Evolutionary conservation across 768 basidiomycete genomes (phyloP), one percentile per base, ranked within the genome.

Genomic region (Termitomyces sp.): DNA sequence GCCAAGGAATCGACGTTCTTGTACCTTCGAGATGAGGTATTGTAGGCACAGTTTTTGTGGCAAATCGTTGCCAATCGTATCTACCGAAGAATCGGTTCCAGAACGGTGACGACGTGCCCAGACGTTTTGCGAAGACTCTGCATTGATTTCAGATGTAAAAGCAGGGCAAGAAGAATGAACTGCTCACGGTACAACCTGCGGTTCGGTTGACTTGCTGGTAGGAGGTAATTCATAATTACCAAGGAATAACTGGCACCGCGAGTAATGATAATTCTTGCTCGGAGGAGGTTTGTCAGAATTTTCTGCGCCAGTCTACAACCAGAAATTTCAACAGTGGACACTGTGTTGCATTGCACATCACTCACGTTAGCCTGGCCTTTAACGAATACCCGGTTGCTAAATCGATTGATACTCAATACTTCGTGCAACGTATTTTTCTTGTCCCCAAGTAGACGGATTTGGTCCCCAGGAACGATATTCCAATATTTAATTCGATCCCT

Each of bases 401-500:
- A 75, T 68, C 79, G 81, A 72, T 92, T 89, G 56, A 92, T 83
- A 70, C 80, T 83, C 58, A 83, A 71, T 36, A 94, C 90, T 66
- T 92, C 86, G 47, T 84, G 83, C 34, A 92, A 65, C 16, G 73
- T 78, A 42, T 78, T 81, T 28, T 77, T 75, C 59, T 77, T 75
- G 69, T 90, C 86, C 26, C 88, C 87, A 7, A 82, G 79, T 55
- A 92, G 61, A 51, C 87, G 81, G 65, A 94, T 83, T 54, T 80
- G 81, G 73, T 94, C 92, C 7, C 92, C 92, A 5, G 92, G 90
- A 34, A 91, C 86, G 59, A 94, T 81, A 66, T 93, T 94, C 92
- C 92, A 94, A 67, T 82, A 83, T 69, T 90, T 88, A 53, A 94
- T 88, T 48, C 92, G 79, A 65, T 91, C 86, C 57, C 78, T 77